Base-by-base conservation (phyloP, 805 yeast species). In the Saturnispora zaruensis region DNA sequence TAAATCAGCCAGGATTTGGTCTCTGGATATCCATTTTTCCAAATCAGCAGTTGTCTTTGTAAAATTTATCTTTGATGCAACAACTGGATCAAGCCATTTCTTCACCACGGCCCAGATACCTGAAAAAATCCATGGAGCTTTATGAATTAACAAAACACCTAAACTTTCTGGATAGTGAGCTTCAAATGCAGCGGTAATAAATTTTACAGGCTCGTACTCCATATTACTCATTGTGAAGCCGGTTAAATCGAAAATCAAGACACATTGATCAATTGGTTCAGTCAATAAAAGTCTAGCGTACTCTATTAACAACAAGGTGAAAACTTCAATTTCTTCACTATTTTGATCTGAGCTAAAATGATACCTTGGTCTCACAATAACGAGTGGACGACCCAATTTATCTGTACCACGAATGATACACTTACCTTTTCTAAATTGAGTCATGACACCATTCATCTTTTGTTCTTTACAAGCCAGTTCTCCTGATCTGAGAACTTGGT, bases 51-150 rank as follows among this genome's bases (percentile, higher is more conserved):
- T 64, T 55, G 72, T 73, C 61, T 85, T 84, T 23, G 96, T 86
- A 68, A 91, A 93, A 41, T 79, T 77, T 59, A 93, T 87, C 67
- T 91, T 91, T 24, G 91, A 75, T 0, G 96, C 96, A 49, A 91
- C 97, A 23, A 87, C 96, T 3, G 98, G 98, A 64, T 93, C 98
- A 51, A 91, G 73, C 98, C 97, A 91, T 59, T 83, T 82, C 66
- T 87, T 88, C 59, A 93, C 81, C 57, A 91, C 79, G 57, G 82
- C 84, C 98, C 99, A 93, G 52, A 91, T 87, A 23, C 96, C 91
- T 46, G 86, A 80, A 70, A 93, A 93, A 49, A 93, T 79, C 98
- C 97, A 89, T 25, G 99, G 99, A 0, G 99, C 97, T 59, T 86
- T 85, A 70, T 88, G 96, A 53, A 93, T 84, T 57, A 88, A 76